Conservation (phyloP, 2,329 filamentous ascomycete genomes). For the Bimuria novae-zelandiae region DNA sequence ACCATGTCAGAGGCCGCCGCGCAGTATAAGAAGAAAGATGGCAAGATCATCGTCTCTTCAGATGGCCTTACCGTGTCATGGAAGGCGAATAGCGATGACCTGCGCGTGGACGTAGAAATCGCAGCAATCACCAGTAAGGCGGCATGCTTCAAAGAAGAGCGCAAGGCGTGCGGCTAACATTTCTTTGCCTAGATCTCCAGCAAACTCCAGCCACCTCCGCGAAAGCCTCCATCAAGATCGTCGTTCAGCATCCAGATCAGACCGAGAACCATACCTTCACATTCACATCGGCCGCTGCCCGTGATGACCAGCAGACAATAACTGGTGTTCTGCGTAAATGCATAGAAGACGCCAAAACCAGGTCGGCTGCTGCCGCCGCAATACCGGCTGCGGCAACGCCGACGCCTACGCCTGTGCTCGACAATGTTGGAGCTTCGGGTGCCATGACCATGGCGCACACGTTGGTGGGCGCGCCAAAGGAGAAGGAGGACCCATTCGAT, state of each 20-base stretch:
- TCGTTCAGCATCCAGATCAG: conserved; percentile 69
- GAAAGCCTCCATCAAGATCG: conserved; percentile 93
- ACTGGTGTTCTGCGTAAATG: conserved; percentile 79
- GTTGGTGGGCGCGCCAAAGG: conserved; percentile 51
- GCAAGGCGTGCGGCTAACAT: background rate
- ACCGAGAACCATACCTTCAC: conserved; percentile 80
- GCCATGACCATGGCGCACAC: conserved; percentile 80
- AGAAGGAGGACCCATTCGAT: conserved; percentile 72
- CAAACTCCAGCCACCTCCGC: conserved; percentile 86
- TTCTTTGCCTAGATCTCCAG: conserved; percentile 71
- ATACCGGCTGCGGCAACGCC: conserved; percentile 28
- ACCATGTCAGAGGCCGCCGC: conserved; percentile 45
- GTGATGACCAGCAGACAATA: conserved; percentile 81
- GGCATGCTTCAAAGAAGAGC: conserved; percentile 3
- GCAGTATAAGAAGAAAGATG: conserved; percentile 95
- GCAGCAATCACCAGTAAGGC: conserved; percentile 78
- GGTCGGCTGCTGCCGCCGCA: conserved; percentile 41
- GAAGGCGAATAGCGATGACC: conserved; percentile 69
- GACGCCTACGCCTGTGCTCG: conserved; percentile 16
- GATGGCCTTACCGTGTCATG: conserved; percentile 79
- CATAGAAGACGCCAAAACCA: conserved; percentile 70
- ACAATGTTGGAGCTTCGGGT: conserved; percentile 54
- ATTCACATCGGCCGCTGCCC: conserved; percentile 81
- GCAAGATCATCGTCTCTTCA: conserved; percentile 73
- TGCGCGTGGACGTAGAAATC: conserved; percentile 71